These are phyloP conservation scores for Vicia sativa DNA, from an alignment of 306 rosid species.

Conservation along the genomic window DNA sequence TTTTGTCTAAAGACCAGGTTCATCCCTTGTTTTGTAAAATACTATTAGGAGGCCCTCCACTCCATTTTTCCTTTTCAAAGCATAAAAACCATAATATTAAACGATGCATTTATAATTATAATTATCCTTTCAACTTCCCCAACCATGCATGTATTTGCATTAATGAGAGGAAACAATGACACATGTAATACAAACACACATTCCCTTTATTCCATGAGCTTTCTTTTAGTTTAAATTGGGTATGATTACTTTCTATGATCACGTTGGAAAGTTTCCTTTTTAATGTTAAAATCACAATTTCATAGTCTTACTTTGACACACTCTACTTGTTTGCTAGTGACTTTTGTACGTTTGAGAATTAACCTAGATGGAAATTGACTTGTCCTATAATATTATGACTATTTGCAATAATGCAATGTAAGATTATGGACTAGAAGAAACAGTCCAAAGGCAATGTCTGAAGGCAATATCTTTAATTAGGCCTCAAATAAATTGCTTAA, in stretches of 20 bases:
- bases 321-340: not conserved
- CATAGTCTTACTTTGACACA: not conserved
- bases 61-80: not conserved
- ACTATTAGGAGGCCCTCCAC: not conserved
- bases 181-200: constrained; percentile 8
- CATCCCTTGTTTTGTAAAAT: not conserved
- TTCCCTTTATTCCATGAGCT: not conserved
- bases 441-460: no score
- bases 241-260: not conserved
- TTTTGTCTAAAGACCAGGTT: not conserved
- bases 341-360: not conserved
- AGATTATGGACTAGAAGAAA: no score
- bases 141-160: constrained; percentile 22
- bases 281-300: not conserved
- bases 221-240: not conserved
- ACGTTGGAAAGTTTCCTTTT: not conserved
- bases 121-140: not conserved
- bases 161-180: constrained; percentile 1
- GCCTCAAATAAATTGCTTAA: no score
- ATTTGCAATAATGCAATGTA: not conserved
- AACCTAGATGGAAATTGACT: not conserved
- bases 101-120: not conserved
- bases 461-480: no score
- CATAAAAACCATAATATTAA: not conserved
- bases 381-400: not conserved